Base-by-base conservation (phyloP, 768 basidiomycete genomes). In the Pleurotus sapidus region DNA sequence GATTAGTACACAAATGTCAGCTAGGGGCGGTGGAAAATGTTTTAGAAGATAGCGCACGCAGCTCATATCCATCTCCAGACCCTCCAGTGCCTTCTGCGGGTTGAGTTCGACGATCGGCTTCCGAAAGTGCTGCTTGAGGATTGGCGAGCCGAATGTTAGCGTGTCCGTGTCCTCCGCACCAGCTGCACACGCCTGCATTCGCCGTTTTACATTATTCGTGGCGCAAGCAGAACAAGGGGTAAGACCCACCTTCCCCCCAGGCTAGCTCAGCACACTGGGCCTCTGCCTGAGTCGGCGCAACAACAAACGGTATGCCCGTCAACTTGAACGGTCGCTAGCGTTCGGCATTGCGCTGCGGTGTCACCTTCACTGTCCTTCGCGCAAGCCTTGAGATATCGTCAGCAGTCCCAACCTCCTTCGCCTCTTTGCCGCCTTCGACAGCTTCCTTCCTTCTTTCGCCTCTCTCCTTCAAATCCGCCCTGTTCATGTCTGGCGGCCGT, bases 121-220 rank as follows among this genome's bases (percentile, higher is more conserved):
- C 97, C 11, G 93, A 95, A 99, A 83, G 72, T 98, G 97, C 25
- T 97, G 92, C 63, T 91, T 89, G 7, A 99, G 80, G 45, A 96
- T 87, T 1, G 97, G 96, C 0, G 96, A 77, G 62, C 84, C 82
- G 77, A 99, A 99, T 0, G 97, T 99, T 18, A 99, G 84, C 6
- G 97, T 99, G 66, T 99, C 97, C 97, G 98, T 99, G 71, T 99
- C 97, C 73, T 98, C 97, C 0, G 95, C 97, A 12, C 97, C 97
- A 6, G 97, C 95, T 1, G 93, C 97, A 69, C 93, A 98, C 24
- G 98, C 93, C 92, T 94, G 4, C n/a, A n/a, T n/a, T 17, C 8
- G 24, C 5, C 5, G 2, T 18, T 7, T 4, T 1, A 34, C 11
- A 25, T 43, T 11, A 25, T 27, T n/a, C 18, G 27, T 1, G 17